A percentile compares a stretch with the other conserved stretches of the same genome.
phyloP scores from a whole-genome alignment of 306 rosid genomes.

The Psophocarpus tetragonolobus region DNA sequence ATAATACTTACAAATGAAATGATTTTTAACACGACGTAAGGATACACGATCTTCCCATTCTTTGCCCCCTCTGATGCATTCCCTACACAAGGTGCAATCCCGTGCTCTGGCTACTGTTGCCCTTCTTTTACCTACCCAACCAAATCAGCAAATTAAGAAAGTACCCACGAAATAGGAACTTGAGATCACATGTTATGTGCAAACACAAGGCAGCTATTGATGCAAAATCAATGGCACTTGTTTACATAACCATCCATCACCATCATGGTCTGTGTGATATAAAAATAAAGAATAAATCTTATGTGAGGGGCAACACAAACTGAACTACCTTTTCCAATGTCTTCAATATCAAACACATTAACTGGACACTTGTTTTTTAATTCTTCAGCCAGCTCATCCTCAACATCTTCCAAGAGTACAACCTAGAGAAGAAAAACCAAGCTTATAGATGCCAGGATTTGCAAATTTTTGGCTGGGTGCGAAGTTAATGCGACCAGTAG shows the following conservation, averaged over 20 bases:
- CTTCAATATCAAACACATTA: conserved; percentile 89
- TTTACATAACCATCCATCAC: conserved; percentile 11
- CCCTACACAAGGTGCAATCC: conserved; percentile 89
- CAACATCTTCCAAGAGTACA: conserved; percentile 60
- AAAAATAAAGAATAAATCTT: not conserved
- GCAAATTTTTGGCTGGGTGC: not conserved
- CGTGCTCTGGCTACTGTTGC: conserved; percentile 73
- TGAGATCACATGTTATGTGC: not conserved
- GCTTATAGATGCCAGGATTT: not conserved
- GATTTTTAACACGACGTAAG: conserved; percentile 80
- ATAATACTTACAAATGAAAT: conserved; percentile 86
- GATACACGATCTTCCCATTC: conserved; percentile 84
- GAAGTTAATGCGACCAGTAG: conserved; percentile 3
- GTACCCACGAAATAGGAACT: conserved; percentile 13
- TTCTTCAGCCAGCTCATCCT: conserved; percentile 69
- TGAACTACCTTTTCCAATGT: conserved; percentile 70
- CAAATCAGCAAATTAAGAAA: conserved; percentile 30
- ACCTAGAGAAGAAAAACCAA: conserved; percentile 49
- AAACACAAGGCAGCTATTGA: not conserved
- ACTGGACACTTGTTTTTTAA: conserved; percentile 71
- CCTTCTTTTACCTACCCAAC: conserved; percentile 64
- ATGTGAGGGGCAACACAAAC: not conserved
- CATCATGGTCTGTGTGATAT: not conserved
- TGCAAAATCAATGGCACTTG: conserved; percentile 17
- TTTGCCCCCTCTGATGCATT: conserved; percentile 90